Evolutionary conservation across 2,329 filamentous ascomycete genomes (phyloP).

Genomic region (Neonectria neomacrospora): DNA sequence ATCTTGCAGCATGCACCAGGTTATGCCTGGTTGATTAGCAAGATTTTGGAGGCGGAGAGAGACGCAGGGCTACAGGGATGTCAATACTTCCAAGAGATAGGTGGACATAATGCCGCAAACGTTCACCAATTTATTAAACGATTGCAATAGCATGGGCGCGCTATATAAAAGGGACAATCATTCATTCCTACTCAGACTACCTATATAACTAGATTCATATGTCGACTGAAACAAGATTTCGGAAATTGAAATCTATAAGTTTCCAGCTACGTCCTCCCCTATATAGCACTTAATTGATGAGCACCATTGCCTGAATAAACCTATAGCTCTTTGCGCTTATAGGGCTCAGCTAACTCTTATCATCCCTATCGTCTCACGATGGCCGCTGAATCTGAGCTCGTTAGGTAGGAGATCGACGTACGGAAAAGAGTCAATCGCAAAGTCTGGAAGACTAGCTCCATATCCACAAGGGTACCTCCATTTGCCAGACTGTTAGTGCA

Average conservation of each 20-base stretch:
- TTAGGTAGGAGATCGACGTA: conserved; percentile 65
- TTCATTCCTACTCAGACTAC: too few relatives aligned
- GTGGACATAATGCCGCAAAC: neutral
- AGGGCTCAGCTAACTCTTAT: conserved; percentile 19
- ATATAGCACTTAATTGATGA: too few relatives aligned
- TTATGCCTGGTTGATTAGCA: conserved; percentile 4
- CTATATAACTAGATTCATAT: too few relatives aligned
- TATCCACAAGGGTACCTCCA: conserved; percentile 75
- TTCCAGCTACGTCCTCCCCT: too few relatives aligned
- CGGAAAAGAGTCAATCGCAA: conserved; percentile 78
- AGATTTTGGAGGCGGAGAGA: conserved; percentile 8
- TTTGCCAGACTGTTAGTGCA: conserved; percentile 73
- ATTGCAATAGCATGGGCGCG: neutral
- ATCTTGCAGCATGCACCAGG: conserved; percentile 21
- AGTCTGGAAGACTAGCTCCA: conserved; percentile 70
- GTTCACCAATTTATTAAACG: neutral
- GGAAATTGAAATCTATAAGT: too few relatives aligned
- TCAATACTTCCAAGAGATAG: neutral
- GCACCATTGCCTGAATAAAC: conserved; percentile 40
- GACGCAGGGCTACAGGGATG: neutral
- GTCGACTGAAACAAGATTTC: too few relatives aligned
- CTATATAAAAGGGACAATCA: too few relatives aligned
- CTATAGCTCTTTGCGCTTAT: conserved; percentile 36
- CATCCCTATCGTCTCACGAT: conserved; percentile 18
- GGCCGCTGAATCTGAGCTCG: conserved; percentile 68